Conservation (phyloP, 192 early-diverging fungal species). For the Oehlia diaphana region DNA sequence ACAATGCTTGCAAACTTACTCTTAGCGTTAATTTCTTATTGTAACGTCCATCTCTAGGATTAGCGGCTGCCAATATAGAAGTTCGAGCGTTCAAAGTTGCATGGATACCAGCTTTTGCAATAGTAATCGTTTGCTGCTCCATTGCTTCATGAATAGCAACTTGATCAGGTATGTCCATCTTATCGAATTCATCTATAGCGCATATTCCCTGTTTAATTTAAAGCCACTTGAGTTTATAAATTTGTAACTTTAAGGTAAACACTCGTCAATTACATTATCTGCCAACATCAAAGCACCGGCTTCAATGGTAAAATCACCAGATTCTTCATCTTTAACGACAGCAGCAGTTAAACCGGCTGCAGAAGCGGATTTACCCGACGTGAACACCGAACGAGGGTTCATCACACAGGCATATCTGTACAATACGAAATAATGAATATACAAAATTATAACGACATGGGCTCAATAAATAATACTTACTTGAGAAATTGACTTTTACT, state of each 20-base stretch:
- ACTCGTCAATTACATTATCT: slow-evolving; percentile 71
- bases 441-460: neutral
- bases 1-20: slow-evolving; percentile 38
- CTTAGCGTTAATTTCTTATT: slow-evolving; percentile 92
- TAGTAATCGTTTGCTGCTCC: slow-evolving; percentile 98
- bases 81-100: slow-evolving; percentile 93
- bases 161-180: slow-evolving; percentile 96
- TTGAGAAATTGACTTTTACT: slow-evolving; percentile 96
- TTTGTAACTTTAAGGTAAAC: neutral
- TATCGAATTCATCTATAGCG: slow-evolving; percentile 99
- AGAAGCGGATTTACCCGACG: slow-evolving; percentile 93
- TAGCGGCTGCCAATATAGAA: slow-evolving; percentile 94
- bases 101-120: slow-evolving; percentile 96
- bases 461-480: slow-evolving; percentile 41
- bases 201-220: slow-evolving; percentile 78
- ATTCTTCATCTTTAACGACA: slow-evolving; percentile 96
- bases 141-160: slow-evolving; percentile 99
- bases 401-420: slow-evolving; percentile 83
- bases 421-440: neutral
- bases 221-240: neutral
- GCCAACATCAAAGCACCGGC: slow-evolving; percentile 97
- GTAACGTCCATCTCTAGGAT: slow-evolving; percentile 93
- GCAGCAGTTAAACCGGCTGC: slow-evolving; percentile 95
- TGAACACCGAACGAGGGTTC: slow-evolving; percentile 92
- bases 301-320: slow-evolving; percentile 96